Evolutionary conservation across 1,284 basidiomycete species (phyloP).

Genomic region (Psilocybe mexicana): DNA sequence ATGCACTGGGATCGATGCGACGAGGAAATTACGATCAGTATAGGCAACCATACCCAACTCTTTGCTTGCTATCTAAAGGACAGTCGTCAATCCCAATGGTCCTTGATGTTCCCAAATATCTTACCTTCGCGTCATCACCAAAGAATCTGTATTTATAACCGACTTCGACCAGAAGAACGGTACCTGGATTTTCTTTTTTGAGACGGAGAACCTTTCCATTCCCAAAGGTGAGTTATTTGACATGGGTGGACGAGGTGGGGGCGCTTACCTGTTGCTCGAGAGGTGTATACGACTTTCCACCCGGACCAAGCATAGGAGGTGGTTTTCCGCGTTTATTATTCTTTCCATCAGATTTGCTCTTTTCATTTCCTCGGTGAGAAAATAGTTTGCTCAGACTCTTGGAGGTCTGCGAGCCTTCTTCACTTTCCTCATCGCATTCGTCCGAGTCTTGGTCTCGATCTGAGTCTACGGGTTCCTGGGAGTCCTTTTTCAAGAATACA

Average conservation of each 20-base stretch:
- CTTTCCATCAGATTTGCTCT: constrained; percentile 37
- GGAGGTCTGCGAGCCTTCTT: constrained; percentile 49
- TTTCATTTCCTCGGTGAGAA: constrained; percentile 38
- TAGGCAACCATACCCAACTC: constrained; percentile 85
- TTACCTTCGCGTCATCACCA: constrained; percentile 84
- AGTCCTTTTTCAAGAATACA: constrained; percentile 24
- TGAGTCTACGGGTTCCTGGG: constrained; percentile 1
- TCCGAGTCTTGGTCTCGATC: constrained; percentile 20
- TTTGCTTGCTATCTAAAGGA: constrained; percentile 66
- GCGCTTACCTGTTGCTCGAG: constrained; percentile 73
- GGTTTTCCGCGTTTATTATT: constrained; percentile 36
- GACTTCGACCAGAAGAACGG: constrained; percentile 83
- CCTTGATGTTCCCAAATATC: constrained; percentile 6
- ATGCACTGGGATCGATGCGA: constrained; percentile 83
- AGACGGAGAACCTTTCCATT: constrained; percentile 59
- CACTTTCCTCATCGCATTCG: constrained; percentile 27
- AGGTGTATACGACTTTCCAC: constrained; percentile 79
- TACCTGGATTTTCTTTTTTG: constrained; percentile 73
- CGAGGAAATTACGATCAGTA: constrained; percentile 76
- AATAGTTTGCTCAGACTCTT: constrained; percentile 49
- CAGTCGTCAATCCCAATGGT: constrained; percentile 8
- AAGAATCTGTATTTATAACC: constrained; percentile 91
- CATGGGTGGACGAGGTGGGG: neutral
- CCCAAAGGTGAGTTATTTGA: neutral
- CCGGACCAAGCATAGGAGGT: constrained; percentile 65